These are phyloP conservation scores for Jacaranda copaia DNA, from an alignment of 257 asterid genomes.

Conservation along the genomic window DNA sequence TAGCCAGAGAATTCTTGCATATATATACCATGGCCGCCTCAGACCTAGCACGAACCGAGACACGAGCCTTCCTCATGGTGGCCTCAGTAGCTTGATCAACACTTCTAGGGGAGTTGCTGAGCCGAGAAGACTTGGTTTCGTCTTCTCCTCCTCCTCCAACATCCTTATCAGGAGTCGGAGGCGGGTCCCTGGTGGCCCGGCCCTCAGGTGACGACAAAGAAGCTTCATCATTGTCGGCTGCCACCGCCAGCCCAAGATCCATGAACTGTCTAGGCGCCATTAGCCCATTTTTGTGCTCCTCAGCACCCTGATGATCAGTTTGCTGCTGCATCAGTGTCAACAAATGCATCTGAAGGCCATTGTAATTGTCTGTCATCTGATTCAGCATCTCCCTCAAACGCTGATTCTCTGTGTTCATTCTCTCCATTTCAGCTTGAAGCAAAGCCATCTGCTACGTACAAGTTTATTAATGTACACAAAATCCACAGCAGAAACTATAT, in stretches of 20 bases:
- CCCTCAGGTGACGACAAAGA: slow-evolving; percentile 73
- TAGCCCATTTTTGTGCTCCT: slow-evolving; percentile 43
- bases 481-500: neutral
- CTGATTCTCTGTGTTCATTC: slow-evolving; percentile 61
- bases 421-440: slow-evolving; percentile 72
- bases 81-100: slow-evolving; percentile 89
- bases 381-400: slow-evolving; percentile 54
- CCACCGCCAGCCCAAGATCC: slow-evolving; percentile 73
- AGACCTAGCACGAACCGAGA: slow-evolving; percentile 89
- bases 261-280: slow-evolving; percentile 83
- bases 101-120: slow-evolving; percentile 43
- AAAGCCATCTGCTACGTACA: slow-evolving; percentile 44
- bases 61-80: slow-evolving; percentile 98
- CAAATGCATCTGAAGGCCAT: slow-evolving; percentile 62
- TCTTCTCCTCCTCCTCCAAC: slow-evolving; percentile 48
- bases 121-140: slow-evolving; percentile 58
- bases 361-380: slow-evolving; percentile 57
- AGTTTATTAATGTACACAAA: neutral
- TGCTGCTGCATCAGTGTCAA: slow-evolving; percentile 58
- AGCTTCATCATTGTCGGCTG: slow-evolving; percentile 51
- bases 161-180: slow-evolving; percentile 47
- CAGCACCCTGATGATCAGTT: slow-evolving; percentile 35
- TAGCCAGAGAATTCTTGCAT: no score
- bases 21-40: slow-evolving; percentile 83
- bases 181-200: slow-evolving; percentile 44